Conservation (phyloP, 495 filamentous ascomycete species). For the Penicillium ucsense region DNA sequence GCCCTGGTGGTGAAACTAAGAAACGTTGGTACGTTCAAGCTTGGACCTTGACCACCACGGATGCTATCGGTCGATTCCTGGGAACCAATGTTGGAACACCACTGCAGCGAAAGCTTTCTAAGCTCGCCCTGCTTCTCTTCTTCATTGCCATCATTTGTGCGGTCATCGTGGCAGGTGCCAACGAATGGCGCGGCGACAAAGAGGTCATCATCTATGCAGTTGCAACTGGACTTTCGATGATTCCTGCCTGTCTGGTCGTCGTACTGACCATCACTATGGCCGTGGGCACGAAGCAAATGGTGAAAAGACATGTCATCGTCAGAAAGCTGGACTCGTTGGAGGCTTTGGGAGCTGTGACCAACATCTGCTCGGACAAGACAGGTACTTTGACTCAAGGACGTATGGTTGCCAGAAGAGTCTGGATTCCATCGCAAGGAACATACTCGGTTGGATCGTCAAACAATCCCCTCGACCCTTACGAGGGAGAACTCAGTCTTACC, state of each 20-base stretch:
- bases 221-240: conserved; percentile 58
- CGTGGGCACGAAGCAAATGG: conserved; percentile 64
- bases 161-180: conserved; percentile 56
- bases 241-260: conserved; percentile 67
- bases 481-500: conserved; percentile 40
- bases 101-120: conserved; percentile 57
- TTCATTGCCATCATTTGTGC: conserved; percentile 59
- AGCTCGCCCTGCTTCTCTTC: conserved; percentile 61
- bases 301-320: conserved; percentile 57
- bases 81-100: conserved; percentile 63
- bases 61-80: conserved; percentile 60
- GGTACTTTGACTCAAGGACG: conserved; percentile 61
- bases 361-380: conserved; percentile 67
- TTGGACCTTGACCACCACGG: conserved; percentile 53
- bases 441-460: conserved; percentile 48
- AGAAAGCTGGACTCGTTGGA: conserved; percentile 57
- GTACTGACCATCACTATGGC: conserved; percentile 71
- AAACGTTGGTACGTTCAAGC: conserved; percentile 62
- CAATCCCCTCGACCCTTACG: conserved; percentile 46
- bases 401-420: conserved; percentile 77
- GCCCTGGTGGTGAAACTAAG: conserved; percentile 44
- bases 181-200: conserved; percentile 46
- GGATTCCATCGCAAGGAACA: conserved; percentile 59
- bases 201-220: conserved; percentile 66
- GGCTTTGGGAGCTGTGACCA: conserved; percentile 58